Percentiles rank a stretch among this genome's conserved stretches.
phyloP scores from a whole-genome alignment of 768 basidiomycete genomes.

The Artomyces pyxidatus region DNA sequence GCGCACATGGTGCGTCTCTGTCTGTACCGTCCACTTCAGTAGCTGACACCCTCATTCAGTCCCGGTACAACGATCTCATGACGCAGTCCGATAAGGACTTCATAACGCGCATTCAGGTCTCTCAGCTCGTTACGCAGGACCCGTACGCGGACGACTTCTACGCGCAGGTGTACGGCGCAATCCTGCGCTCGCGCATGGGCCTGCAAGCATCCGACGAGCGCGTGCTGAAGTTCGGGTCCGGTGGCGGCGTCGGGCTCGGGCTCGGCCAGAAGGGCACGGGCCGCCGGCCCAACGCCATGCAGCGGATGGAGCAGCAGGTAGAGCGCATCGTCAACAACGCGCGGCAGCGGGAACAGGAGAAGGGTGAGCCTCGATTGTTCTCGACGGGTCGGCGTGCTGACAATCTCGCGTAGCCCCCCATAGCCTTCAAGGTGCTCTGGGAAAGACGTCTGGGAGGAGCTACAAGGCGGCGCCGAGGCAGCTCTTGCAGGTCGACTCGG shows the following conservation, averaged over 20 bases:
- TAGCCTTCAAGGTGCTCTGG: constrained; percentile 87
- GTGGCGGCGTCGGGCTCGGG: constrained; percentile 82
- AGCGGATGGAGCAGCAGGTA: constrained; percentile 91
- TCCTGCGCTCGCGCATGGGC: constrained; percentile 72
- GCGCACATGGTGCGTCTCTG: constrained; percentile 64
- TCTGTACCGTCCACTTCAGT: background rate
- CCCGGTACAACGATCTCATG: constrained; percentile 92
- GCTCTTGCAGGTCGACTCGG: constrained; percentile 78
- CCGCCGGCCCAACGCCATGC: constrained; percentile 79
- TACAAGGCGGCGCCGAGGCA: constrained; percentile 97
- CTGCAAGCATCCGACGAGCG: constrained; percentile 65
- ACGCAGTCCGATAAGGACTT: constrained; percentile 99
- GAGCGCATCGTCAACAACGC: constrained; percentile 94
- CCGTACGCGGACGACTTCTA: constrained; percentile 99
- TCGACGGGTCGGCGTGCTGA: constrained; percentile 21
- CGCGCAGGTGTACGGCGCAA: constrained; percentile 88
- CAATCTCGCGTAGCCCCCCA: constrained; percentile 42
- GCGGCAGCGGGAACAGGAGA: constrained; percentile 78
- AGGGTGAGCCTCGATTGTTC: constrained; percentile 44
- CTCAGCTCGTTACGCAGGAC: constrained; percentile 94
- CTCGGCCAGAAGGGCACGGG: constrained; percentile 58
- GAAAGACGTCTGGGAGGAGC: constrained; percentile 88
- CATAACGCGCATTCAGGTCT: constrained; percentile 97
- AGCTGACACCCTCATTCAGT: constrained; percentile 32
- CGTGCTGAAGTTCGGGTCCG: constrained; percentile 77